Base-by-base conservation (phyloP, 106 monocot genomes). In the Triglochin maritima region DNA sequence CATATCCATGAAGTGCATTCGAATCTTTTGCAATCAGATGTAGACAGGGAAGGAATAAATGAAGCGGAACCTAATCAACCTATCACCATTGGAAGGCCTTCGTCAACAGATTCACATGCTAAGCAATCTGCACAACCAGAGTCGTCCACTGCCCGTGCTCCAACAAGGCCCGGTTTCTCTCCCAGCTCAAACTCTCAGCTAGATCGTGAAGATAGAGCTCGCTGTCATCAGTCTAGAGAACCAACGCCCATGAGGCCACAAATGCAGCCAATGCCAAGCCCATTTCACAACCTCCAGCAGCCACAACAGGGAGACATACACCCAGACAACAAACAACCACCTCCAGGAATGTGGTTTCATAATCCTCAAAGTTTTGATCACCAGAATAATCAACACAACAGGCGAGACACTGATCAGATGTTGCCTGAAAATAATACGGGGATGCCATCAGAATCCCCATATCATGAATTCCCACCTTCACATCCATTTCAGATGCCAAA, bases 1-100 rank as follows among this genome's bases (percentile, higher is more conserved):
- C 96, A 96, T 71, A 66, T 96, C 63, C 83, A 84, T 68, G 84
- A 80, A 64, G 44, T 46, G 6, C 96, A 96, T 64, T 74, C 80
- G 2, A 77, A 84, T 59, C 83, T 96, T 65, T 77, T 91, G n/a
- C 77, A 82, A 2, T 43, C 68, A 42, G 73, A 81, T 56, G 46
- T 48, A 5, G 81, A 83, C 15, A 87, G 64, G 73, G 85, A 87
- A 57, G 81, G 64, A 17, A 72, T 54, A 29, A 76, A 71, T 14
- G 90, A 84, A 50, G 48, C 69, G 9, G 82, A 85, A 61, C 68
- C 29, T 29, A 29, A 29, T 29, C 29, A 29, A 29, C 29, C 72
- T 11, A 14, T 77, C 44, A 85, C 79, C 49, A 67, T 52, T 60
- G 4, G 68, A 11, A 77, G 68, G 57, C 75, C 79, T 8, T 71